Evolutionary conservation across 2,329 filamentous ascomycete species (phyloP), one percentile per base, ranked within the genome.

Genomic region (Botrytis medusae): DNA sequence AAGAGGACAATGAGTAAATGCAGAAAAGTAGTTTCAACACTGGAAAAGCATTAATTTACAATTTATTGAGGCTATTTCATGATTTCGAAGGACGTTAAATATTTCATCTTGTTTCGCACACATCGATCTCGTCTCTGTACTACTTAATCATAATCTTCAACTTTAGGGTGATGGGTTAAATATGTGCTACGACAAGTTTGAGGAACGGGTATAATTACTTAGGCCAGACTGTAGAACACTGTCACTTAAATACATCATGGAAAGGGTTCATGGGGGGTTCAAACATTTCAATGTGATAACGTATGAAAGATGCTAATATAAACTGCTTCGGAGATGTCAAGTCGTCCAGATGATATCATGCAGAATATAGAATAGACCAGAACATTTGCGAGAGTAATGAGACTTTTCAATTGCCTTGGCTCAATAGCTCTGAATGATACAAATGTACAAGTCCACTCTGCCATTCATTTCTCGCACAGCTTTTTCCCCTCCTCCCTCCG

Each of bases 401-500:
- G 59, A 69, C 29, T 65, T 74, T 71, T 73, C 59, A 51, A 77
- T 75, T 78, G 74, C 63, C 60, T 76, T 73, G 64, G 71, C 62
- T 63, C 63, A 54, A 71, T 70, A 68, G 65, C 74, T 65, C 69
- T 71, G 62, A 76, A 75, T 79, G 75, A 79, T 79, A 79, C 74
- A 79, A 74, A 77, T 80, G 74, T 80, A 80, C 79, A 80, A 74
- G 76, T 71, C 64, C 57, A 34, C 57, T 46, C 62, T 59, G 70
- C 37, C 60, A 34, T 68, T 72, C 64, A 60, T 63, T 70, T 63
- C 64, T 51, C 59, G 42, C 62, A 44, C 57, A 63, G 69, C 48
- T 64, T 71, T 67, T 32, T n/a, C 51, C 71, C 65, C 42, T 65
- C 71, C 60, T 63, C 68, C 70, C 46, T 44, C 70, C 65, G 62